Percentiles rank a stretch among this genome's conserved stretches.
Conservation (phyloP, 106 monocot species). For the Triglochin maritima region DNA sequence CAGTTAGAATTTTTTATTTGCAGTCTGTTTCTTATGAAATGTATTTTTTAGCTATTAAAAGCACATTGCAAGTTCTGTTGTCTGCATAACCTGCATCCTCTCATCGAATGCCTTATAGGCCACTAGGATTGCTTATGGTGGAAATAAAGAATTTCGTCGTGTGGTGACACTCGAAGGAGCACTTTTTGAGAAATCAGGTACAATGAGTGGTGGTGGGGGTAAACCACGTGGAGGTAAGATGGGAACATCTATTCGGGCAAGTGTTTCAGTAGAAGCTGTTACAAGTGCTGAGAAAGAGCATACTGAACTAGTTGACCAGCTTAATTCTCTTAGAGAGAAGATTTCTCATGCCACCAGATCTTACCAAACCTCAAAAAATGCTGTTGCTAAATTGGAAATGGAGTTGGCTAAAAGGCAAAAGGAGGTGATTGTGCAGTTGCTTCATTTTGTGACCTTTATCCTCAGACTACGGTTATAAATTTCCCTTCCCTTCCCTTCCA, state of each 20-base stretch:
- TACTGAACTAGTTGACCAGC: constrained; percentile 48
- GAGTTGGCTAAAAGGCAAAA: constrained; percentile 74
- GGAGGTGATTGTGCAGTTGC: constrained; percentile 42
- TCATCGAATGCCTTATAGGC: constrained; percentile 24
- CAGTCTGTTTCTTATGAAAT: too few species aligned
- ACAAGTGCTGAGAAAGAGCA: constrained; percentile 63
- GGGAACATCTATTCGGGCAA: constrained; percentile 78
- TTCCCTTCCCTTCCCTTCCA: neutral
- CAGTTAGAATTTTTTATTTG: too few species aligned
- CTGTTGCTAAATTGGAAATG: constrained; percentile 45
- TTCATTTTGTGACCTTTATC: neutral
- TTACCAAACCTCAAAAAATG: constrained; percentile 50
- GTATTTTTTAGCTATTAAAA: too few species aligned
- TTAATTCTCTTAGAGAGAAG: constrained; percentile 43
- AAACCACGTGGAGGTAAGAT: constrained; percentile 93
- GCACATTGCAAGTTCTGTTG: too few species aligned
- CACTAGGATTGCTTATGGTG: constrained; percentile 74
- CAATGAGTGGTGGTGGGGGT: constrained; percentile 93
- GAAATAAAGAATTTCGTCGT: constrained; percentile 59
- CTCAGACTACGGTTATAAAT: neutral
- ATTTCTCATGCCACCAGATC: constrained; percentile 40
- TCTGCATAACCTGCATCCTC: too few species aligned
- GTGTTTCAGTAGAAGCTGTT: constrained; percentile 66
- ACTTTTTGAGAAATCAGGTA: constrained; percentile 86
- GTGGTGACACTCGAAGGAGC: constrained; percentile 85